phyloP scores from a whole-genome alignment of 306 rosid genomes.

The Cicer cuneatum region DNA sequence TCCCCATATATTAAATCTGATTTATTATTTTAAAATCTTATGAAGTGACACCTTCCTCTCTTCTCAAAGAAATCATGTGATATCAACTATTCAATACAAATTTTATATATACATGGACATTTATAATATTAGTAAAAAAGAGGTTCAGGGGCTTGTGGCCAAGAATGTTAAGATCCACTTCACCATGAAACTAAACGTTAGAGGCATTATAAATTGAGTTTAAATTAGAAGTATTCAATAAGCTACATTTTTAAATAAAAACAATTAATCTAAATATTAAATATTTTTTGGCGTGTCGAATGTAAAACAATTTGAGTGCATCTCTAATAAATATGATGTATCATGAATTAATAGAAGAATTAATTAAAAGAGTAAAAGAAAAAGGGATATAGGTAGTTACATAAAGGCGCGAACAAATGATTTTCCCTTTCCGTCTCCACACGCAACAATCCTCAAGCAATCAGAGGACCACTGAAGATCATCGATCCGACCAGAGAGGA shows the following conservation, averaged over 20 bases:
- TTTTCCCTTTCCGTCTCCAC: conserved; percentile 93
- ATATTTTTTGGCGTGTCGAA: too few relatives aligned
- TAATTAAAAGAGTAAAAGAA: neutral
- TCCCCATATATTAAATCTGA: neutral
- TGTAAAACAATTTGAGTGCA: too few relatives aligned
- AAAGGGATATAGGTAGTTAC: conserved; percentile 43
- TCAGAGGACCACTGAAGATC: conserved; percentile 95
- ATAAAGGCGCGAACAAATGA: conserved; percentile 96
- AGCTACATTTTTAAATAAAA: too few relatives aligned
- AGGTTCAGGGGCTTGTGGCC: neutral
- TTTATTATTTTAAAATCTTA: neutral
- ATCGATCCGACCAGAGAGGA: conserved; percentile 88
- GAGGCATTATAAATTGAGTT: neutral
- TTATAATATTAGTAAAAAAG: conserved; percentile 7
- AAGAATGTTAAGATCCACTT: neutral
- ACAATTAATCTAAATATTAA: too few relatives aligned
- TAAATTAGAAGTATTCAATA: too few relatives aligned
- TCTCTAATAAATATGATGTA: neutral
- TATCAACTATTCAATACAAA: neutral
- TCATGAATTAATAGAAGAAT: neutral
- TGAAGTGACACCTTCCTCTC: neutral
- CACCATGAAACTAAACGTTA: neutral
- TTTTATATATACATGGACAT: neutral
- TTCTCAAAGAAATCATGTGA: neutral
- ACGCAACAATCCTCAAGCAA: conserved; percentile 82